Evolutionary conservation across 306 rosid genomes (phyloP), one percentile per base, ranked within the genome.

Genomic region (Spatholobus suberectus): DNA sequence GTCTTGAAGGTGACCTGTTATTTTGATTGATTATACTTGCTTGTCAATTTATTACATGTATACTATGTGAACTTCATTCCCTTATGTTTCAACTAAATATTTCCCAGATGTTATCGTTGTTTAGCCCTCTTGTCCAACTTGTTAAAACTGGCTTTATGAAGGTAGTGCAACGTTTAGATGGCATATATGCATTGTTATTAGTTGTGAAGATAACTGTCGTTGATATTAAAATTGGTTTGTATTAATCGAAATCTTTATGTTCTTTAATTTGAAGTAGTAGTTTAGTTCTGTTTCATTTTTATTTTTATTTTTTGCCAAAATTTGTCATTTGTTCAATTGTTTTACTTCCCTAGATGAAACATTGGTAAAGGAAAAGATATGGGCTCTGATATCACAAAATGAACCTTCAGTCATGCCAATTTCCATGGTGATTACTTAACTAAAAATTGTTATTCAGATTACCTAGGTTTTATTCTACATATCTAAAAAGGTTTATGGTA

Each of bases 61-160:
- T 72, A 67, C 75, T 13, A 41, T 46, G 38, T 35, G 54, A 59
- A 52, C 73, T 57, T 81, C 74, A 75, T 67, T 67, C 15, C 78
- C 58, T 86, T 68, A 80, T 73, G 7, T 77, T 74, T 44, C 37
- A 6, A 24, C 52, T 77, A 41, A 46, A 59, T 77, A 38, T 32
- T 41, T 58, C 78, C 77, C 92, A 96, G 99, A 84, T 96, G 84
- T 84, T 90, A 27, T 49, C 91, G 8, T 85, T 96, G 83, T 77
- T 94, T 73, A 92, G 84, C 21, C 90, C 95, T 78, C 99, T 96
- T 15, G 76, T 92, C 75, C 97, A 93, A 88, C 99, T 94, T 73
- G 94, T 94, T 73, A 96, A 94, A 91, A 92, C 97, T 81, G 97
- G 99, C 84, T 96, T 91, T 85, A 94, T 96, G 23, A 96, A 94